Percentiles rank a stretch among this genome's conserved stretches.
phyloP scores from a whole-genome alignment of 78 protist genomes.

The Salpingoeca rosetta region DNA sequence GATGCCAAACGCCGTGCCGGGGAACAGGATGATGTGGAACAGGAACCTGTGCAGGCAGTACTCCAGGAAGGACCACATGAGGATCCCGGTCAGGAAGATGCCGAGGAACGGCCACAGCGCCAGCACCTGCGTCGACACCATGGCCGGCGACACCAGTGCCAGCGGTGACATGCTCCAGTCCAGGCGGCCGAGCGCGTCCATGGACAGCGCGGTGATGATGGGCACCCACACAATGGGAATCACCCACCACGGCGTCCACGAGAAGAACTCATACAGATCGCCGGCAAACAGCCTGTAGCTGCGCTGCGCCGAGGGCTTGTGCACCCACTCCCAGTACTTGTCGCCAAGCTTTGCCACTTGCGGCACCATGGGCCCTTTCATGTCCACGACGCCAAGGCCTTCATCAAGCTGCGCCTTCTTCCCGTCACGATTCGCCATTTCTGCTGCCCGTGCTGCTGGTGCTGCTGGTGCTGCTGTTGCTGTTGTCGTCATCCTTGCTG shows the following conservation, averaged over 20 bases:
- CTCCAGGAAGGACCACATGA: conserved; percentile 25
- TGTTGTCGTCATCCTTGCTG: too few relatives aligned
- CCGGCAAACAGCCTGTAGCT: neutral
- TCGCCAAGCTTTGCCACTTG: neutral
- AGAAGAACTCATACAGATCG: neutral
- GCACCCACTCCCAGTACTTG: neutral
- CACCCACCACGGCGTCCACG: neutral
- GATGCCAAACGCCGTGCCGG: neutral
- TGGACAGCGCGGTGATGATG: neutral
- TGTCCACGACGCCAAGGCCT: too few relatives aligned
- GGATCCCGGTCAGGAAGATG: neutral
- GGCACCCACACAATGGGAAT: neutral
- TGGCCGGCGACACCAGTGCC: too few relatives aligned
- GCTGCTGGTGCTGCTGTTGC: too few relatives aligned
- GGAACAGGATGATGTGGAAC: neutral
- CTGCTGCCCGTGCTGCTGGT: too few relatives aligned
- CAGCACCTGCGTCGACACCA: neutral
- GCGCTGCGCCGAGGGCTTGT: neutral
- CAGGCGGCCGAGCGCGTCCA: neutral
- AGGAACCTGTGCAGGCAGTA: conserved; percentile 38
- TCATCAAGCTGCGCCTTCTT: too few relatives aligned
- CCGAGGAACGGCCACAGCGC: neutral
- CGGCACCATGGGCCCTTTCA: neutral
- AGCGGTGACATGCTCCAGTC: neutral
- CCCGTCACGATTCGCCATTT: too few relatives aligned